These are phyloP conservation scores for Pleurotus tuoliensis DNA, from an alignment of 768 basidiomycete genomes.

Conservation along the genomic window DNA sequence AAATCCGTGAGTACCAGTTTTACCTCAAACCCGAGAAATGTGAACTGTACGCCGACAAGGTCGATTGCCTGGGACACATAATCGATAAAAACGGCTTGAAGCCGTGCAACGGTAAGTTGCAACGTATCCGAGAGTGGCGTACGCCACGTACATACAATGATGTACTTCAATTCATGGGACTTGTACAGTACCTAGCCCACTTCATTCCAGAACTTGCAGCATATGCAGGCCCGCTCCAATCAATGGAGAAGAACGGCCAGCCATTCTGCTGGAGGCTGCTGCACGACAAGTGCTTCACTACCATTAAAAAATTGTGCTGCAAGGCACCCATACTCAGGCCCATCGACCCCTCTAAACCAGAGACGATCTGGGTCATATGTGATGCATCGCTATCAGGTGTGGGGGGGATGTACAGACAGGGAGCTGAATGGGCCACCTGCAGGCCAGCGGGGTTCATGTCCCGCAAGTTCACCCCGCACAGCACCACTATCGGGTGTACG, in stretches of 20 bases:
- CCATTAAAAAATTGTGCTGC: too few species aligned
- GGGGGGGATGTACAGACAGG: conserved; percentile 19
- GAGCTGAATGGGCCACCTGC: conserved; percentile 18
- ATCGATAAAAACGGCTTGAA: conserved; percentile 28
- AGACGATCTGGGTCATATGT: too few species aligned
- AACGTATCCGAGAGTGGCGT: conserved; percentile 21
- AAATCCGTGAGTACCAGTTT: neutral
- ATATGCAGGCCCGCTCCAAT: too few species aligned
- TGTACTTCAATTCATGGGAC: conserved; percentile 14
- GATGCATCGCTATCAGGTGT: too few species aligned
- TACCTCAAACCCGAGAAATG: conserved; percentile 22
- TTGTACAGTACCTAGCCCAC: too few species aligned
- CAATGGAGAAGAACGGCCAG: too few species aligned
- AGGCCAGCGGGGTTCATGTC: conserved; percentile 21
- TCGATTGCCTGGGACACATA: conserved; percentile 29
- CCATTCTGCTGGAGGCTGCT: too few species aligned
- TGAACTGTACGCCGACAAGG: conserved; percentile 16
- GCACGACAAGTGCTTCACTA: too few species aligned
- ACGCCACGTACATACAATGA: conserved; percentile 20
- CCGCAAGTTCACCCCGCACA: conserved; percentile 18
- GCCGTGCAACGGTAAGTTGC: conserved; percentile 26
- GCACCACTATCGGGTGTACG: conserved; percentile 12
- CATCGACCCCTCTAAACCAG: too few species aligned
- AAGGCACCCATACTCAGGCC: too few species aligned
- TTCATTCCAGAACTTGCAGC: too few species aligned